Evolutionary conservation across 2,329 filamentous ascomycete species (phyloP), one percentile per base, ranked within the genome.

Genomic region (Aureobasidium sp.): DNA sequence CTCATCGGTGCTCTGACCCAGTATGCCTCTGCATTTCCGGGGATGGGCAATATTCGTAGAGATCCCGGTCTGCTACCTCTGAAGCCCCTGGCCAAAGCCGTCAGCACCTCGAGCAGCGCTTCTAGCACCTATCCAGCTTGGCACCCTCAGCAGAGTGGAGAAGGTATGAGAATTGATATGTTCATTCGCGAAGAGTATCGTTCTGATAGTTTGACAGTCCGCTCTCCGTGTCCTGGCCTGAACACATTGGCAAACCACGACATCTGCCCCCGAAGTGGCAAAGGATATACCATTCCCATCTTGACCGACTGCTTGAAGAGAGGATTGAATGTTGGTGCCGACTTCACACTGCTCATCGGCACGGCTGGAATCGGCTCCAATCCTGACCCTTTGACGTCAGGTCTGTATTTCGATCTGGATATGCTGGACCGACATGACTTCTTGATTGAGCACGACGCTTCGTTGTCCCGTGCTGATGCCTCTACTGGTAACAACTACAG

Each of bases 401-500:
- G 36, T 23, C 23, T 63, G 20, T 60, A 53, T 41, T 60, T 60
- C 26, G 62, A 63, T n/a, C 62, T 63, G 20, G 62, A 63, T n/a
- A 63, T 63, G 62, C 23, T 63, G 13, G 47, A 58, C 10, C 55
- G 62, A 15, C 62, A 63, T 27, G 47, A 64, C 39, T 41, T 59
- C 44, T 67, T 70, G 15, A 74, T 74, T 61, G 74, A 76, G 66
- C 73, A 76, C 65, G 73, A 75, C 61, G 72, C 68, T 8, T 71
- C 69, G 29, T 63, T 75, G 39, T 71, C 68, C 20, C 68, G 74
- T 36, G 64, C 68, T 10, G 73, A 76, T 61, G 68, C 67, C 48
- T 71, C 67, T 61, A 68, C 72, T 36, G 72, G 74, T 26, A 67
- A 75, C 65, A 70, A 75, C 62, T 66, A 71, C 64, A 66, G 58